Percentiles rank a stretch among this genome's conserved stretches.
These are phyloP conservation scores for Ceratocystis eucalypticola DNA, from an alignment of 2,329 filamentous ascomycete genomes.

Conservation along the genomic window DNA sequence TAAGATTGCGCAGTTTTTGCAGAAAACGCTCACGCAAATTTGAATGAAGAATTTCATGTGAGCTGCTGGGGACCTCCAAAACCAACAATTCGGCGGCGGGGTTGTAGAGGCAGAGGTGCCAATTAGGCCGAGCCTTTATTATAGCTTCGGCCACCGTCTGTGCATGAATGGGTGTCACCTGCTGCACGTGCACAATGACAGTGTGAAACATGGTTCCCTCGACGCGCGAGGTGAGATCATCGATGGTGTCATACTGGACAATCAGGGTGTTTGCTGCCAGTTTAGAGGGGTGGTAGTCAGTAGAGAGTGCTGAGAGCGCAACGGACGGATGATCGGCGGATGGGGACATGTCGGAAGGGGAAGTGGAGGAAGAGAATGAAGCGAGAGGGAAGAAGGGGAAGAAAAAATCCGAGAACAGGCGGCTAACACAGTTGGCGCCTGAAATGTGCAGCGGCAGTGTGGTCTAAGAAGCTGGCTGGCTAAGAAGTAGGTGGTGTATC, in stretches of 20 bases:
- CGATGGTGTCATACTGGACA: conserved; percentile 16
- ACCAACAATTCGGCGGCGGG: conserved; percentile 11
- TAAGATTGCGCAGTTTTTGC: neutral
- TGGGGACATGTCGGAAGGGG: neutral
- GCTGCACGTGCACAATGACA: conserved; percentile 14
- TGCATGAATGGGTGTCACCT: neutral
- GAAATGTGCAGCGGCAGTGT: neutral
- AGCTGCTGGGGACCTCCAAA: conserved; percentile 12
- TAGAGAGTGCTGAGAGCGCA: neutral
- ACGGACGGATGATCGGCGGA: neutral
- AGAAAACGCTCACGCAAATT: conserved; percentile 7
- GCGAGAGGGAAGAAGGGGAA: neutral
- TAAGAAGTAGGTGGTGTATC: neutral
- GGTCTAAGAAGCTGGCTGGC: neutral
- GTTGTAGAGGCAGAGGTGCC: conserved; percentile 16
- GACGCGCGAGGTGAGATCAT: conserved; percentile 13
- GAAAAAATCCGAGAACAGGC: neutral
- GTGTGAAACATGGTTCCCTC: conserved; percentile 13
- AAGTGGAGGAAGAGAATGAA: neutral
- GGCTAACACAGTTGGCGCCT: neutral
- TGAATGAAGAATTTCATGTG: conserved; percentile 3
- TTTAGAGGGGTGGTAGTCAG: conserved; percentile 13
- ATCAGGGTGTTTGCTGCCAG: conserved; percentile 15
- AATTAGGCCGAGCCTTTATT: conserved; percentile 4
- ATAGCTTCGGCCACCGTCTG: neutral